phyloP scores from a whole-genome alignment of 768 basidiomycete genomes.

The Kwoniella dendrophila region DNA sequence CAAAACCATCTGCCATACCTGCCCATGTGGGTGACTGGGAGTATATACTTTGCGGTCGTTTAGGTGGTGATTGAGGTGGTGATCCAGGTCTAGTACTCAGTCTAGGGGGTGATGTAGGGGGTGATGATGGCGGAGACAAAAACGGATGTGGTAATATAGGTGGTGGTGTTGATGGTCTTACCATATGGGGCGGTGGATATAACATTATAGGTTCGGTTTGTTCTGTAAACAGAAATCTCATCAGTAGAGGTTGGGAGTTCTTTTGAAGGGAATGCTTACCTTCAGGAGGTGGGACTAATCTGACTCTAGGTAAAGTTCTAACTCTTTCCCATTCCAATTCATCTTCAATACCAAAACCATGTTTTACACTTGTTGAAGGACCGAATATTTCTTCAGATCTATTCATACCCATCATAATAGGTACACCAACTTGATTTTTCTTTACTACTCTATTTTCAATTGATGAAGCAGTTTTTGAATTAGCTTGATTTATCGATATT shows the following conservation, averaged over 20 bases:
- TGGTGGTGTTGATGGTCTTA: constrained; percentile 18
- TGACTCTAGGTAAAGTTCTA: constrained; percentile 36
- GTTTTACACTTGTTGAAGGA: constrained; percentile 11
- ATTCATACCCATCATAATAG: constrained; percentile 25
- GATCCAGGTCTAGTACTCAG: constrained; percentile 15
- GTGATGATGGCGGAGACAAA: constrained; percentile 22
- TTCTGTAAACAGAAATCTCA: constrained; percentile 22
- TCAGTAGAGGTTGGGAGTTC: neutral
- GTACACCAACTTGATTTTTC: constrained; percentile 23
- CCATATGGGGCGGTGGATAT: constrained; percentile 33
- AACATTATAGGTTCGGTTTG: constrained; percentile 41
- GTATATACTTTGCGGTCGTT: constrained; percentile 11
- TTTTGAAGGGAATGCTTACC: constrained; percentile 22
- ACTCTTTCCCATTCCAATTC: constrained; percentile 35
- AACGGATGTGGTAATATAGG: constrained; percentile 20
- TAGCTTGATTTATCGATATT: neutral
- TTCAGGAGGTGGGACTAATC: constrained; percentile 46
- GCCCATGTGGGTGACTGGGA: constrained; percentile 27
- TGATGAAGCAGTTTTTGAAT: neutral
- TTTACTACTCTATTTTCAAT: neutral
- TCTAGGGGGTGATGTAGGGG: constrained; percentile 21
- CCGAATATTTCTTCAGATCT: constrained; percentile 19
- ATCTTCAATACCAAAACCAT: constrained; percentile 24
- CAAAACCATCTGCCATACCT: constrained; percentile 41
- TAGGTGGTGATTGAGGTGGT: constrained; percentile 20